A percentile compares a stretch with the other conserved stretches of the same genome.
These are phyloP conservation scores for Prunus padus DNA, from an alignment of 306 rosid species.

Conservation along the genomic window DNA sequence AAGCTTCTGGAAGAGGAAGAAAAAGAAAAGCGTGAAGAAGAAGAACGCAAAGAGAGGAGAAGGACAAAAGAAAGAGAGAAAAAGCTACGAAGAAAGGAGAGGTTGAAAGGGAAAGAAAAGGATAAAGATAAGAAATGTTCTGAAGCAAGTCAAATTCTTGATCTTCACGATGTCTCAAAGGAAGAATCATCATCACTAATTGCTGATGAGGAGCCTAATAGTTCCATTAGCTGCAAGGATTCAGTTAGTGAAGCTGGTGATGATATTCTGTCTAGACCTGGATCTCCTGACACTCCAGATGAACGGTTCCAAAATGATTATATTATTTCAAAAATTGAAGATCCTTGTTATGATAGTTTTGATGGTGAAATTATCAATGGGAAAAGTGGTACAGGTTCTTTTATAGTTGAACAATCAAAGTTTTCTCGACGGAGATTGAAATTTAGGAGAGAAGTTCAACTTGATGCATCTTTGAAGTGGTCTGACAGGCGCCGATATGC, in stretches of 20 bases:
- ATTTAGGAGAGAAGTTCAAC: constrained; percentile 63
- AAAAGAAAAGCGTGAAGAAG: constrained; percentile 96
- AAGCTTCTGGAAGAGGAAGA: constrained; percentile 99
- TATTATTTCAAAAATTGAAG: constrained; percentile 40
- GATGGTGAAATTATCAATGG: constrained; percentile 48
- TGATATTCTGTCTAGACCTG: constrained; percentile 43
- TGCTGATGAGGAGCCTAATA: constrained; percentile 60
- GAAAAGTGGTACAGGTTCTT: constrained; percentile 52
- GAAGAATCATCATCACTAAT: constrained; percentile 53
- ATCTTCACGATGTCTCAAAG: constrained; percentile 52
- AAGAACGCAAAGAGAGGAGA: constrained; percentile 95
- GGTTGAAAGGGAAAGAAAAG: constrained; percentile 91
- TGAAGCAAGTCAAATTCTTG: constrained; percentile 44
- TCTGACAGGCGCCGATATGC: constrained; percentile 58
- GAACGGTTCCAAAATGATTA: constrained; percentile 46
- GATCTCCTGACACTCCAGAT: constrained; percentile 55
- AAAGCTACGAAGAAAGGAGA: constrained; percentile 89
- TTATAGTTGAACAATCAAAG: constrained; percentile 56
- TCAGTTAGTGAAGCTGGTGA: constrained; percentile 56
- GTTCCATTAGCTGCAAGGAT: constrained; percentile 40
- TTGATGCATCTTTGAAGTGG: constrained; percentile 69
- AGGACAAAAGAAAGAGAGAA: constrained; percentile 92
- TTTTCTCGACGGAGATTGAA: constrained; percentile 55
- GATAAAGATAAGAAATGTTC: constrained; percentile 54
- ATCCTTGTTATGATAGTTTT: constrained; percentile 41